Base-by-base conservation (phyloP, 2,329 filamentous ascomycete species). In the Camillea tinctor region DNA sequence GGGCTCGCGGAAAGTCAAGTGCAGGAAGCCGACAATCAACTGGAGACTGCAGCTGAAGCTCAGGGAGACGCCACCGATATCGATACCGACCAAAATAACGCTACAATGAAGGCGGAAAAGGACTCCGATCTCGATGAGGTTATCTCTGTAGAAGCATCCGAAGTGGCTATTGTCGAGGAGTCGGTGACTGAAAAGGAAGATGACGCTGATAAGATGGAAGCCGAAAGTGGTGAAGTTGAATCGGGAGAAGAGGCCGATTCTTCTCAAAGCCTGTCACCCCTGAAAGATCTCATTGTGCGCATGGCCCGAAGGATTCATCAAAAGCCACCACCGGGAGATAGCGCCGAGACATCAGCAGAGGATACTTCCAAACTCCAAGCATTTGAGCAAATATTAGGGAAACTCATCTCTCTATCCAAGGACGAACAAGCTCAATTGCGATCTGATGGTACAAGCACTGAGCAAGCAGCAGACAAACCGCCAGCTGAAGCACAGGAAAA, bases 311-410 rank as follows among this genome's bases (percentile, higher is more conserved):
- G 76, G 51, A 75, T 83, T 13, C 78, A 82, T 23, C 73, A 77
- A 22, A 65, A 60, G 30, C 26, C 59, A 13, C 22, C 54, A 13
- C 58, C 65, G 3, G 61, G 64, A 22, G 62, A 68, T 36, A 62
- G 68, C 20, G 66, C 67, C 23, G 68, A 73, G 8, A 68, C 68
- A 17, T 60, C 64, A 5, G 26, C 63, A 15, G 66, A 71, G 8
- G 72, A 77, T 59, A 69, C 70, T 23, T 72, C 74, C 7, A 80
- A 80, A 60, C 71, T 85, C 20, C 75, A 76, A 60, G 76, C 76
- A 9, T 84, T 86, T 63, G 81, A 84, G 65, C 75, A 74, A 52
- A 80, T 85, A 56, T 75, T 86, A 40, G 78, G 79, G 2, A 75
- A 81, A 58, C 72, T 86, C 52, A 78, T 81, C 11, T 73, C 75